A percentile compares a stretch with the other conserved stretches of the same genome.
These are phyloP conservation scores for Alternaria sp. DNA, from an alignment of 2,329 filamentous ascomycete species.

Conservation along the genomic window DNA sequence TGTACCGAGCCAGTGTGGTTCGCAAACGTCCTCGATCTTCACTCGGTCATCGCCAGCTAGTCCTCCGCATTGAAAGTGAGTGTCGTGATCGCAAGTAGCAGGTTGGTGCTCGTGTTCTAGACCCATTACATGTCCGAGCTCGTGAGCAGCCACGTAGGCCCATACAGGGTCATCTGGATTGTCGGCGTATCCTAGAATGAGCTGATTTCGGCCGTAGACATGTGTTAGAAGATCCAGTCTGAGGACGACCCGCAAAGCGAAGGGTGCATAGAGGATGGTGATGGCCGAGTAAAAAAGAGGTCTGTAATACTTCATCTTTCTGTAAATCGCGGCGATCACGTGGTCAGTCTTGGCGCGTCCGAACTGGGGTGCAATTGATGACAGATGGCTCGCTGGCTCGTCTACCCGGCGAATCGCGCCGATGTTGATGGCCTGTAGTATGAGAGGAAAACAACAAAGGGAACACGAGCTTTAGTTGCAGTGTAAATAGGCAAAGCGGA, in stretches of 20 bases:
- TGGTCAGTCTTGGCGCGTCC: not conserved
- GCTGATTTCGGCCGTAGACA: too few relatives aligned
- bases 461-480: not conserved
- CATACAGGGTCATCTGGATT: too few relatives aligned
- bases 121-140: not conserved
- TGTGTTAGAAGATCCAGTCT: constrained; percentile 20
- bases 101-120: too few relatives aligned
- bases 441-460: not conserved
- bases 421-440: not conserved
- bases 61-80: too few relatives aligned
- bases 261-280: constrained; percentile 28
- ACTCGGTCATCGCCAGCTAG: too few relatives aligned
- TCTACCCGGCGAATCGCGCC: constrained; percentile 13
- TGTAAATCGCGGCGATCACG: not conserved
- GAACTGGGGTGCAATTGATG: not conserved
- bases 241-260: constrained; percentile 29
- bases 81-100: too few relatives aligned
- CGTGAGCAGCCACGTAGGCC: not conserved
- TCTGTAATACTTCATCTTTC: constrained; percentile 29
- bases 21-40: too few relatives aligned
- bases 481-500: too few relatives aligned
- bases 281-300: constrained; percentile 29
- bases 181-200: too few relatives aligned
- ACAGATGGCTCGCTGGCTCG: constrained; percentile 1
- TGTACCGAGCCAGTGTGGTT: too few relatives aligned